phyloP scores from a whole-genome alignment of 2,329 filamentous ascomycete genomes.

The Exophiala lecanii-corni region DNA sequence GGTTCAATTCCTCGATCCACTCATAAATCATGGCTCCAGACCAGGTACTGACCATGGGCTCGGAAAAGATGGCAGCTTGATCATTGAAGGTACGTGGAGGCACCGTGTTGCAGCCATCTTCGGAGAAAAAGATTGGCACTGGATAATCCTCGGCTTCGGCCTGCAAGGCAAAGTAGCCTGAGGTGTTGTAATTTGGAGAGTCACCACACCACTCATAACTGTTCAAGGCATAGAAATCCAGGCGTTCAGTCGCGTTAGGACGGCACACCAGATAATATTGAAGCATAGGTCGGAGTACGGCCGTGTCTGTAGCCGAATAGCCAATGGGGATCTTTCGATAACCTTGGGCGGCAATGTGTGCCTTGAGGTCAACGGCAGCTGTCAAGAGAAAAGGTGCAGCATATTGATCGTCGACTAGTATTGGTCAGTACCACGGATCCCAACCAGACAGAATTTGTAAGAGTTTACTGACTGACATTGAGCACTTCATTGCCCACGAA shows the following conservation, averaged over 20 bases:
- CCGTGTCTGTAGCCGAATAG: slow-evolving; percentile 83
- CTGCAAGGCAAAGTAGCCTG: slow-evolving; percentile 68
- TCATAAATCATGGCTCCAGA: slow-evolving; percentile 83
- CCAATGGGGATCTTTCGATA: slow-evolving; percentile 81
- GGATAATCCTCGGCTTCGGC: slow-evolving; percentile 64
- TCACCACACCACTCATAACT: slow-evolving; percentile 75
- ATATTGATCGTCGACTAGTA: slow-evolving; percentile 44
- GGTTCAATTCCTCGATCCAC: slow-evolving; percentile 80
- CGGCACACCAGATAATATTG: slow-evolving; percentile 77
- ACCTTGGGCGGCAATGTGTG: slow-evolving; percentile 67
- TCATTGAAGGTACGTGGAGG: slow-evolving; percentile 48
- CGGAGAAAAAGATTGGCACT: slow-evolving; percentile 85
- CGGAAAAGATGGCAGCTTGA: slow-evolving; percentile 70
- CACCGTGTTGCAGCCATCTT: slow-evolving; percentile 71
- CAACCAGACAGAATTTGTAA: background rate
- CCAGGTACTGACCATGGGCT: slow-evolving; percentile 64
- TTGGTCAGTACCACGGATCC: slow-evolving; percentile 13
- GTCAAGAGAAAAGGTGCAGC: slow-evolving; percentile 81
- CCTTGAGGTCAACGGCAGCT: slow-evolving; percentile 75
- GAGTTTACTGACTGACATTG: slow-evolving; percentile 43
- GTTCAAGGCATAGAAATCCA: slow-evolving; percentile 84
- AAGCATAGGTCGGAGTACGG: slow-evolving; percentile 60
- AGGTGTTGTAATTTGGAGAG: slow-evolving; percentile 49
- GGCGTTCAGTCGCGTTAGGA: slow-evolving; percentile 57
- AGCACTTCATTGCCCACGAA: slow-evolving; percentile 87